These are phyloP conservation scores for Pichia ethanolica DNA, from an alignment of 805 yeast species.

Conservation along the genomic window DNA sequence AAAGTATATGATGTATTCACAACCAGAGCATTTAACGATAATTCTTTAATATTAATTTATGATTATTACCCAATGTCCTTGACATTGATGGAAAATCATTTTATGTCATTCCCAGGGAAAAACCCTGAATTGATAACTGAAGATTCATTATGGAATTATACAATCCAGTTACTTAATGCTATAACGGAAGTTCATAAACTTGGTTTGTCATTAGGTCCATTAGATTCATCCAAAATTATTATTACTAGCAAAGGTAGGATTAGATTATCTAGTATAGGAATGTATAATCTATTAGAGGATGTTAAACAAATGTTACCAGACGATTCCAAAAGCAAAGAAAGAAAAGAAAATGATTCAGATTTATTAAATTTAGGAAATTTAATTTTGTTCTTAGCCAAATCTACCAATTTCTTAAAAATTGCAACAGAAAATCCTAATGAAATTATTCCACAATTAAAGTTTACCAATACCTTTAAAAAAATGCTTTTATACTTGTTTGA, in stretches of 20 bases:
- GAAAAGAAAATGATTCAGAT: constrained; percentile 39
- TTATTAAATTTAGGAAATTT: constrained; percentile 50
- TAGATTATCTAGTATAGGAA: constrained; percentile 64
- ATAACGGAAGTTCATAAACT: constrained; percentile 55
- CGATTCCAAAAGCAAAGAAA: constrained; percentile 7
- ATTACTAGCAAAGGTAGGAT: constrained; percentile 67
- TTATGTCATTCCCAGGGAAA: constrained; percentile 33
- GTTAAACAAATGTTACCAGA: constrained; percentile 27
- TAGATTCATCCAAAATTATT: constrained; percentile 63
- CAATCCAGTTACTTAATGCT: constrained; percentile 69
- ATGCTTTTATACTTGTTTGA: constrained; percentile 33
- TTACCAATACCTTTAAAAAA: constrained; percentile 39
- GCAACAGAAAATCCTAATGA: constrained; percentile 16
- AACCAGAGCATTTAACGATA: constrained; percentile 76
- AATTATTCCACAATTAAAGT: constrained; percentile 25
- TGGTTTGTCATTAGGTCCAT: constrained; percentile 55
- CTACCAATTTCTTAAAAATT: constrained; percentile 20
- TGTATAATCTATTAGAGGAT: constrained; percentile 52
- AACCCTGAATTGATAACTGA: constrained; percentile 50
- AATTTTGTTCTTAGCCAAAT: constrained; percentile 46
- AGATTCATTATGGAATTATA: constrained; percentile 64
- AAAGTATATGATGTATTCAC: constrained; percentile 77
- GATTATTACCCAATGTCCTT: constrained; percentile 77
- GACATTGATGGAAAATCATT: constrained; percentile 65
- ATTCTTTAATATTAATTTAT: constrained; percentile 67